Base-by-base conservation (phyloP, 2,329 filamentous ascomycete genomes). In the Pseudogymnoascus sp. region DNA sequence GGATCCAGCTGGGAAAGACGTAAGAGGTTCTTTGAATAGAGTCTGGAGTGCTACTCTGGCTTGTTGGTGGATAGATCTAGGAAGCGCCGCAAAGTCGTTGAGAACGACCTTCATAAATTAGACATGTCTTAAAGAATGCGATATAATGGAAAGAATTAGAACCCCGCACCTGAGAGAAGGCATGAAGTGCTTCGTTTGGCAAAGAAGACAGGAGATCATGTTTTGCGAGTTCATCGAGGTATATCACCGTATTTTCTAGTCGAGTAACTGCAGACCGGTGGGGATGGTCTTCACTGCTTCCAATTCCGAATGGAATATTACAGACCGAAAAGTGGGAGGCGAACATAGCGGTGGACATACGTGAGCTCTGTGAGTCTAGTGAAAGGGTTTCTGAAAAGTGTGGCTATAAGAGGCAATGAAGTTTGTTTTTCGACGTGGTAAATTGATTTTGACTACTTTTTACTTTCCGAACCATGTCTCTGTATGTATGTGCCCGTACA, bases 261-360 rank as follows among this genome's bases (percentile, higher is more conserved):
- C 83, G 77, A 0, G 83, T 85, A 1, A 75, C 83, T 50, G 77
- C 78, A 64, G 79, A 76, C 34, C 76, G 79, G 3, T 65, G 64
- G 0, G 70, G 62, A 62, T 79, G 76, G 0, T 65, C 64, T 6
- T 64, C 46, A 0, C 76, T 78, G 0, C 79, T 82, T 23, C 78
- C 80, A 11, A 84, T 76, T 8, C 81, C 81, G 60, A 81, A 84
- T 0, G 82, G 82, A 40, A 84, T 79, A 64, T 84, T 84, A 18
- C 75, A 70, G 42, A 81, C 69, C 0, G 80, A 82, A 67, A 84
- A 84, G 66, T 81, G 79, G 21, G 59, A 25, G 1, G 65, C 56
- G 23, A 64, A 67, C 67, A 67, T 69, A 10, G 14, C 64, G 37
- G 40, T 16, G 4, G 64, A 21, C 18, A 16, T 53, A 21, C 7